These are phyloP conservation scores for Xylogone sp. DNA, from an alignment of 2,329 filamentous ascomycete genomes.

Conservation along the genomic window DNA sequence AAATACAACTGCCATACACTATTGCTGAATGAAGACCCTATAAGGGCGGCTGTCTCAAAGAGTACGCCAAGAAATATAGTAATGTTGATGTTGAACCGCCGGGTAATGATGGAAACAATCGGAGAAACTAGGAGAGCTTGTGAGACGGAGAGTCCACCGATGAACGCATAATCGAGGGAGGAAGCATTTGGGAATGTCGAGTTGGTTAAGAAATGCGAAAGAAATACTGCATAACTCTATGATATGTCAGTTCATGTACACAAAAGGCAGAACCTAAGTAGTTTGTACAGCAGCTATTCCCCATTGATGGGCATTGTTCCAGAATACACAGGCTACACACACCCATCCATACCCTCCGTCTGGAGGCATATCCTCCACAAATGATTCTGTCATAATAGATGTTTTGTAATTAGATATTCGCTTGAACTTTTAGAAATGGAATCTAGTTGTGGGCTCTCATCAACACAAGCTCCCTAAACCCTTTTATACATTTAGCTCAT, in stretches of 20 bases:
- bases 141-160: conserved; percentile 51
- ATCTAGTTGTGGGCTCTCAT: too few species aligned
- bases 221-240: conserved; percentile 49
- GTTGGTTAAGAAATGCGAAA: conserved; percentile 51
- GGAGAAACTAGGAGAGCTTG: conserved; percentile 48
- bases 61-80: conserved; percentile 47
- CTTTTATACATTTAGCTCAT: too few species aligned
- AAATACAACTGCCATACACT: conserved; percentile 59
- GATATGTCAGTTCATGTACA: neutral
- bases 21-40: conserved; percentile 48
- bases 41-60: conserved; percentile 44
- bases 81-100: conserved; percentile 42
- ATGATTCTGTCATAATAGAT: too few species aligned
- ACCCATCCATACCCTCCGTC: conserved; percentile 46
- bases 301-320: conserved; percentile 25
- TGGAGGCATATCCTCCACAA: conserved; percentile 32
- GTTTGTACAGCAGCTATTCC: conserved; percentile 33
- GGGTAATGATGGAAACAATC: conserved; percentile 43
- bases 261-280: neutral
- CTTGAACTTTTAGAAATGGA: too few species aligned
- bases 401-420: too few species aligned
- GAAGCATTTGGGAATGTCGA: conserved; percentile 47
- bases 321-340: conserved; percentile 15
- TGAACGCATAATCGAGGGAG: conserved; percentile 52
- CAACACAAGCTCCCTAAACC: too few species aligned